Percentiles rank a stretch among this genome's conserved stretches.
Conservation (phyloP, 2,329 filamentous ascomycete species). For the Mollisia scopiformis region DNA sequence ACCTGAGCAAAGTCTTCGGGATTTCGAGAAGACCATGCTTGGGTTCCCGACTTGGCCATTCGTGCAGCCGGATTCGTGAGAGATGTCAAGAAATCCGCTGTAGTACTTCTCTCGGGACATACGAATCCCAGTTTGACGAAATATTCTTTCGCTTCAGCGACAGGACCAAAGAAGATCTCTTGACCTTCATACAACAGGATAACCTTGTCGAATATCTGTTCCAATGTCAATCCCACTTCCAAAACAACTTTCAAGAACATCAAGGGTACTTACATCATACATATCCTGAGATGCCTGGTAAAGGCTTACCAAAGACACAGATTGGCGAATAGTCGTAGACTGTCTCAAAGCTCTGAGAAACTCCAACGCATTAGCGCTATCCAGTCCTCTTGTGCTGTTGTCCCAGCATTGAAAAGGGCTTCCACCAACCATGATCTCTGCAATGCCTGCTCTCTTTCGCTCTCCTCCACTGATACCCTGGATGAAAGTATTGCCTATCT, state of each 20-base stretch:
- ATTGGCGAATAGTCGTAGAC: conserved; percentile 64
- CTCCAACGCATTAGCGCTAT: conserved; percentile 73
- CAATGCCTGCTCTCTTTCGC: neutral
- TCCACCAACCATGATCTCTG: conserved; percentile 28
- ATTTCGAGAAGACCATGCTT: conserved; percentile 57
- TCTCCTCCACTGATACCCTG: neutral
- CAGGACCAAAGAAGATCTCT: conserved; percentile 72
- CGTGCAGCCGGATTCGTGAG: conserved; percentile 67
- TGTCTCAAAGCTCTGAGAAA: conserved; percentile 70
- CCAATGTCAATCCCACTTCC: neutral
- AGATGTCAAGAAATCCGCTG: conserved; percentile 74
- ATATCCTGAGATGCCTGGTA: conserved; percentile 73
- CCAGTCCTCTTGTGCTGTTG: conserved; percentile 73
- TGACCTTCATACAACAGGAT: conserved; percentile 68
- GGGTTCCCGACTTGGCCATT: conserved; percentile 56
- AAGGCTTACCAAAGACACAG: conserved; percentile 67
- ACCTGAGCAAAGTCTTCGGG: conserved; percentile 56
- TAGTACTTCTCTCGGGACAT: conserved; percentile 61
- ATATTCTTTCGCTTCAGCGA: conserved; percentile 66
- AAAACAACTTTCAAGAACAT: neutral
- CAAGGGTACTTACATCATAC: conserved; percentile 43
- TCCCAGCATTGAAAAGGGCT: conserved; percentile 75
- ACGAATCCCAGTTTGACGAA: conserved; percentile 74
- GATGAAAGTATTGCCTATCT: neutral
- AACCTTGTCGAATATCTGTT: conserved; percentile 68